Evolutionary conservation across 2,329 filamentous ascomycete genomes (phyloP), one percentile per base, ranked within the genome.

Genomic region (Hypoxylon sp.): DNA sequence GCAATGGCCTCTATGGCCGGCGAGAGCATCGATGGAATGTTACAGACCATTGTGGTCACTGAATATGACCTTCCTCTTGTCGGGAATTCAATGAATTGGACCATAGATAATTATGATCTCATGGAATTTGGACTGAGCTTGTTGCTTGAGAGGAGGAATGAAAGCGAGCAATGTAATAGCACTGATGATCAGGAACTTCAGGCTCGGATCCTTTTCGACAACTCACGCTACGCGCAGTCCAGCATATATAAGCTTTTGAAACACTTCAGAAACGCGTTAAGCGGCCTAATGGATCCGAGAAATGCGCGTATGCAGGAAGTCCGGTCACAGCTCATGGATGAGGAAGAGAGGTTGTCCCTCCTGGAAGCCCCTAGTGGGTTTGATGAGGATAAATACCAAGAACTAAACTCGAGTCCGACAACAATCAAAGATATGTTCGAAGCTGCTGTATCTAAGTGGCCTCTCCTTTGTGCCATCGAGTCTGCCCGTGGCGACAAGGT

Each of bases 381-480:
- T 14, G 39, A 19, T 10, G n/a, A 42, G 29, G 8, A 9, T 10
- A 5, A 42, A 9, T 8, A 19, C 5, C 10, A 4, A 6, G 39
- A 42, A 42, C n/a, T 6, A 4, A 42, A 10, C n/a, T 8, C 39
- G 5, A 10, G 11, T 19, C n/a, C 39, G 19, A 42, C 39, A 19
- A 42, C 39, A 4, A 19, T 42, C n/a, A 42, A 42, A 42, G 39
- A 42, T 42, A 42, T 42, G 39, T 42, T 42, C 39, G 39, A 42
- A 42, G n/a, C n/a, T 19, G n/a, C n/a, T 19, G 39, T 19, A 14
- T 42, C 39, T 19, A 19, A 17, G n/a, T 42, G n/a, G 39, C 39
- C 39, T n/a, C 39, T 42, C 19, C 39, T 19, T 42, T 42, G 39
- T 42, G 39, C 39, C 5, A 3, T 42, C n/a, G 39, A 42, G n/a